Conservation (phyloP, 2,329 filamentous ascomycete genomes). For the Thermothelomyces thermophilus region DNA sequence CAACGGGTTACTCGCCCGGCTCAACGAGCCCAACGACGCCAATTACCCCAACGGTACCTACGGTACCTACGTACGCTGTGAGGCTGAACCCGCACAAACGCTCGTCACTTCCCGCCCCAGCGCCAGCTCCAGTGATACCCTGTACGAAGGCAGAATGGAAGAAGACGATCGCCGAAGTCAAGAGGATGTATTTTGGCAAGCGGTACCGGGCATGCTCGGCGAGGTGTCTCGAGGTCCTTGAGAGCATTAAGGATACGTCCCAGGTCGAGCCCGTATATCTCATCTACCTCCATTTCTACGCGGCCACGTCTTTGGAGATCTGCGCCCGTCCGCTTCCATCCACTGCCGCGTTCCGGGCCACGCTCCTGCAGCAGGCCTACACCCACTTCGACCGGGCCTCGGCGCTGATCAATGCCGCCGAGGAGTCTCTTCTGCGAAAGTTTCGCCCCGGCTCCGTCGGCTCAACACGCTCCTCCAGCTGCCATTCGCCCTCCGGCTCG, state of each 20-base stretch:
- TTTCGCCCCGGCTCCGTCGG: conserved; percentile 33
- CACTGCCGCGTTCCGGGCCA: conserved; percentile 40
- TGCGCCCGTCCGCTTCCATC: conserved; percentile 44
- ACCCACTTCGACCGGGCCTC: conserved; percentile 46
- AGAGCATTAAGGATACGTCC: conserved; percentile 39
- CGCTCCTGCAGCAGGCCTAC: conserved; percentile 45
- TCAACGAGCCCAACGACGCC: conserved; percentile 14
- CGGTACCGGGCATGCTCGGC: conserved; percentile 48
- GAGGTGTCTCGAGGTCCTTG: conserved; percentile 47
- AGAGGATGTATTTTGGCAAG: conserved; percentile 45
- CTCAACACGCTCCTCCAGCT: conserved; percentile 33
- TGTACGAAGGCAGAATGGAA: conserved; percentile 46
- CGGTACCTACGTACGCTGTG: conserved; percentile 8
- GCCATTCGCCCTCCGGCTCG: conserved; percentile 43
- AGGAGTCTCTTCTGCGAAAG: conserved; percentile 34
- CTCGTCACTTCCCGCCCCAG: conserved; percentile 20
- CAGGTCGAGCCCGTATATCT: conserved; percentile 47
- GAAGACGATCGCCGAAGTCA: conserved; percentile 45
- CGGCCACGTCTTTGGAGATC: conserved; percentile 53
- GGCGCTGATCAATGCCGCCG: conserved; percentile 41
- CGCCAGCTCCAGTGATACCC: conserved; percentile 30
- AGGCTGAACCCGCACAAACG: conserved; percentile 23
- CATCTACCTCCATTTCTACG: conserved; percentile 56
- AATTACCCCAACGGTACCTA: conserved; percentile 5
- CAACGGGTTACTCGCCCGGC: neutral